Percentiles rank a stretch among this genome's conserved stretches.
phyloP scores from a whole-genome alignment of 805 yeast species.

The Candida piceae region DNA sequence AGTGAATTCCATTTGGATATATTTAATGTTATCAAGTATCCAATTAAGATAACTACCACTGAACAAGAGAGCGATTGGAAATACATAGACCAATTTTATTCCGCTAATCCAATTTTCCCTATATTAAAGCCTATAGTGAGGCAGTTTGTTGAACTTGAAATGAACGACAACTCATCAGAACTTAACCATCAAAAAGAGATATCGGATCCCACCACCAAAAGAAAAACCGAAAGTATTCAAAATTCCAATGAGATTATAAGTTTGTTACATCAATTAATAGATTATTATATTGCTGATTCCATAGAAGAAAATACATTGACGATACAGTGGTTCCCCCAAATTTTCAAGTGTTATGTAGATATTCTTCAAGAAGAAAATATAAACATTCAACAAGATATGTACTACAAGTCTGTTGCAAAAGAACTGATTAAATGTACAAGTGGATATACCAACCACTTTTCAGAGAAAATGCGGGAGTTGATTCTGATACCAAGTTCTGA shows the following conservation, averaged over 20 bases:
- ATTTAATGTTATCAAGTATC: slow-evolving; percentile 16
- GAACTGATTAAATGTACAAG: slow-evolving; percentile 18
- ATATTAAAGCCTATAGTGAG: slow-evolving; percentile 19
- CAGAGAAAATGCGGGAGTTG: slow-evolving; percentile 17
- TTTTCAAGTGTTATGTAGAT: slow-evolving; percentile 19
- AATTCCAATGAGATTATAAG: slow-evolving; percentile 3
- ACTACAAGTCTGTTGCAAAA: slow-evolving; percentile 13
- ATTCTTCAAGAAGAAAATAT: slow-evolving; percentile 14
- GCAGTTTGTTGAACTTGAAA: slow-evolving; percentile 6
- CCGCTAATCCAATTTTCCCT: slow-evolving; percentile 24
- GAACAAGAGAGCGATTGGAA: slow-evolving; percentile 1
- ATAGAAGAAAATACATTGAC: slow-evolving; percentile 7
- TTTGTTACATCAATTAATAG: slow-evolving; percentile 6
- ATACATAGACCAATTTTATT: slow-evolving; percentile 19
- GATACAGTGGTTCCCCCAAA: slow-evolving; percentile 22
- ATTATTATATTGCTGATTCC: slow-evolving; percentile 2
- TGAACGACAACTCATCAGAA: neutral
- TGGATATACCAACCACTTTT: slow-evolving; percentile 11
- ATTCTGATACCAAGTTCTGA: slow-evolving; percentile 25
- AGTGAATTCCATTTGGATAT: slow-evolving; percentile 17
- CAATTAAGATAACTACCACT: slow-evolving; percentile 4
- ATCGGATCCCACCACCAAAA: too few relatives aligned
- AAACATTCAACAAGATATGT: slow-evolving; percentile 18
- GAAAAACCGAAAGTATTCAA: too few relatives aligned
- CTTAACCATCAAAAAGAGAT: too few relatives aligned